Evolutionary conservation across 164 flowering plant species (phyloP).

Genomic region (Santalum album): DNA sequence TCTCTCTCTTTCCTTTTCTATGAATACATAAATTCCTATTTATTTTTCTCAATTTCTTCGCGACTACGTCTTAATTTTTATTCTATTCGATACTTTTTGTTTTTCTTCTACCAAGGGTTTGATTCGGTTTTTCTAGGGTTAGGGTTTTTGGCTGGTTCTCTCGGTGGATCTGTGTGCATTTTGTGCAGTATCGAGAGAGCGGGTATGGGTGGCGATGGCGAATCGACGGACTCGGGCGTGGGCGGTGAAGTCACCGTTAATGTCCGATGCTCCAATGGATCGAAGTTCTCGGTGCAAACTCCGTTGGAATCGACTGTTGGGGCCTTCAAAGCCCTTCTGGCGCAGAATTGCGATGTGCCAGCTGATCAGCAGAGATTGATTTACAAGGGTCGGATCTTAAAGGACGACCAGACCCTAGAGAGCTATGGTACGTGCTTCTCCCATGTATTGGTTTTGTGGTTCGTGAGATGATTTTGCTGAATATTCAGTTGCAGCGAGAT

Average conservation of each 20-base stretch:
- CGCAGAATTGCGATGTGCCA: conserved; percentile 64
- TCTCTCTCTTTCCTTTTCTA: no score
- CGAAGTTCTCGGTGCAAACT: conserved; percentile 53
- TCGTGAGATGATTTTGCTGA: background rate
- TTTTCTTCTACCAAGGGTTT: background rate
- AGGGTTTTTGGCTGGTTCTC: conserved; percentile 10
- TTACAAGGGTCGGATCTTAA: conserved; percentile 80
- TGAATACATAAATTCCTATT: no score
- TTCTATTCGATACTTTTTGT: background rate
- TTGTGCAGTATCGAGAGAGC: background rate
- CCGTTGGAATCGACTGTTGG: conserved; percentile 44
- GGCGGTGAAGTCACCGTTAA: conserved; percentile 25
- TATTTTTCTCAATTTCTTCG: background rate
- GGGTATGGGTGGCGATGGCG: conserved; percentile 51
- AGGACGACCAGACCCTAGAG: conserved; percentile 76
- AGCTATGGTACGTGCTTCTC: conserved; percentile 53
- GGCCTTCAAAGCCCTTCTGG: conserved; percentile 47
- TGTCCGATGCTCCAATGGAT: conserved; percentile 69
- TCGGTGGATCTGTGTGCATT: background rate
- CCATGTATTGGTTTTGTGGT: background rate
- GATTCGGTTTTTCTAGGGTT: conserved; percentile 6
- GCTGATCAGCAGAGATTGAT: conserved; percentile 73
- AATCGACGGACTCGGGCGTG: conserved; percentile 27
- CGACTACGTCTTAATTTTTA: background rate
- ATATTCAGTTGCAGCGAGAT: background rate